phyloP scores from a whole-genome alignment of 108 stramenopile species.

The Cyclotella kingstonii region DNA sequence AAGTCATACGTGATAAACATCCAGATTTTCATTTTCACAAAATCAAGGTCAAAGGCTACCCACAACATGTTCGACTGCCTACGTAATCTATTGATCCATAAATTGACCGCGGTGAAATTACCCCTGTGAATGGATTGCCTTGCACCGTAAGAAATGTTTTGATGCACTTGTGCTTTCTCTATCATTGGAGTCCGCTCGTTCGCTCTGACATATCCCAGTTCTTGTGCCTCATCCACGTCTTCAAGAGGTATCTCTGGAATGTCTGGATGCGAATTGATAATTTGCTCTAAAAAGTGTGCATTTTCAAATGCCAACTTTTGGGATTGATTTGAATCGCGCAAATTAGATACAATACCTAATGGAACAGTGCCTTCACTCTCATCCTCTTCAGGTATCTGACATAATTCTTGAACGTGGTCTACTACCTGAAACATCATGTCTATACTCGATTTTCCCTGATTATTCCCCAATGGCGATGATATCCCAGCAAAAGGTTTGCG shows the following conservation, averaged over 20 bases:
- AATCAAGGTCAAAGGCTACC: constrained; percentile 30
- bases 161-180: constrained; percentile 2
- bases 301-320: constrained; percentile 19
- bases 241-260: constrained; percentile 22
- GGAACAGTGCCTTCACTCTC: constrained; percentile 26
- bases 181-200: constrained; percentile 47
- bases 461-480: constrained; percentile 18
- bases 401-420: constrained; percentile 38
- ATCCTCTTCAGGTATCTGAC: constrained; percentile 37
- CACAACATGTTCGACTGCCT: constrained; percentile 22
- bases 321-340: constrained; percentile 1
- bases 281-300: constrained; percentile 27
- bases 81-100: constrained; percentile 20
- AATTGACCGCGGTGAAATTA: constrained; percentile 9
- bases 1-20: constrained; percentile 2
- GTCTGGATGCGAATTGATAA: constrained; percentile 6
- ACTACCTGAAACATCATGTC: constrained; percentile 32
- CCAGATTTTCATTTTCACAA: constrained; percentile 3
- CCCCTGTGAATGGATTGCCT: constrained; percentile 3
- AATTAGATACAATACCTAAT: constrained; percentile 3
- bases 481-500: constrained; percentile 21
- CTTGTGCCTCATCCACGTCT: constrained; percentile 2
- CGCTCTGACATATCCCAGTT: constrained; percentile 5
- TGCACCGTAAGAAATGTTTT: not conserved
- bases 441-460: constrained; percentile 18